These are phyloP conservation scores for Penicillium capsulatum DNA, from an alignment of 2,329 filamentous ascomycete genomes.

Conservation along the genomic window DNA sequence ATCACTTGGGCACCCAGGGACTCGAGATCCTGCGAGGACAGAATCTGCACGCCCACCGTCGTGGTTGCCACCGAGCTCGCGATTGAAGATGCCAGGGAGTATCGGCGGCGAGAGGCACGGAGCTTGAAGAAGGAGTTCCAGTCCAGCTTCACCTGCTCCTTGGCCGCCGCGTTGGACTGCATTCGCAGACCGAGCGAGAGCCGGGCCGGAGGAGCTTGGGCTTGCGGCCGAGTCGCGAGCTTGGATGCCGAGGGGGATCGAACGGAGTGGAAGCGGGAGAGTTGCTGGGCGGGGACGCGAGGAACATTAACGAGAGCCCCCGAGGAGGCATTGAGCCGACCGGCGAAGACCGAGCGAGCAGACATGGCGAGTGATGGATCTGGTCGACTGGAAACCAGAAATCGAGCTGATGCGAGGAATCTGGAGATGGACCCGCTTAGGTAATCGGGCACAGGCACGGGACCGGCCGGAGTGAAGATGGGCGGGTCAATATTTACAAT, in stretches of 20 bases:
- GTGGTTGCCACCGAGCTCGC: conserved; percentile 61
- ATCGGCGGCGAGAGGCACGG: conserved; percentile 76
- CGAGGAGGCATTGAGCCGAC: conserved; percentile 22
- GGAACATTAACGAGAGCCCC: conserved; percentile 10
- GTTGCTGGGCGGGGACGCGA: conserved; percentile 24
- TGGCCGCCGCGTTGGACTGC: conserved; percentile 28
- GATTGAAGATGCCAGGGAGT: conserved; percentile 75
- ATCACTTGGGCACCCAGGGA: conserved; percentile 60
- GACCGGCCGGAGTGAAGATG: too few species aligned
- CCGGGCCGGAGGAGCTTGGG: conserved; percentile 6
- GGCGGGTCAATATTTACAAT: too few species aligned
- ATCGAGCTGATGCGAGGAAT: too few species aligned
- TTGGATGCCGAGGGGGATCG: conserved; percentile 16
- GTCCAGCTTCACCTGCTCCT: conserved; percentile 52
- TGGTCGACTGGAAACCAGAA: conserved; percentile 9
- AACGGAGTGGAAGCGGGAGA: conserved; percentile 23
- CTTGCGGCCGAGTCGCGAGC: conserved; percentile 10
- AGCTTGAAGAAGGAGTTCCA: conserved; percentile 95
- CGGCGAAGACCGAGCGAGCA: conserved; percentile 31
- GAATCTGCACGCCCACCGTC: conserved; percentile 47
- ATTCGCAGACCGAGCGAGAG: conserved; percentile 17
- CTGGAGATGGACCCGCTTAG: too few species aligned
- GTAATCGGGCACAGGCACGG: too few species aligned
- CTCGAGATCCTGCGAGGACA: conserved; percentile 70
- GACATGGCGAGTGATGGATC: conserved; percentile 31